These are phyloP conservation scores for Prunus davidiana DNA, from an alignment of 306 rosid species.

Conservation along the genomic window DNA sequence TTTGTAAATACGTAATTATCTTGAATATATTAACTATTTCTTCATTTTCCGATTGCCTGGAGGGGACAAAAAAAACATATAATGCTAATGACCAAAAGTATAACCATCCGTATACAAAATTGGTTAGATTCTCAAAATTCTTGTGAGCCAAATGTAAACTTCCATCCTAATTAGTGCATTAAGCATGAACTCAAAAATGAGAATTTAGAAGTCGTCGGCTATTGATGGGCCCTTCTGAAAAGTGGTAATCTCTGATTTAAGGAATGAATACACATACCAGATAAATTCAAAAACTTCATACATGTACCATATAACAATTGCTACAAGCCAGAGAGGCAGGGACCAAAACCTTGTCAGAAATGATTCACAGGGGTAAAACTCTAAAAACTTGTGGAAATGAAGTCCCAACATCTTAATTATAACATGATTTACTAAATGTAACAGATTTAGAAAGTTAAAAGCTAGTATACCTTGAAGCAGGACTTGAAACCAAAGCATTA, in stretches of 20 bases:
- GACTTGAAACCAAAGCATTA: constrained; percentile 76
- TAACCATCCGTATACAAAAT: background rate
- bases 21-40: too few species aligned
- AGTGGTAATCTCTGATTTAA: background rate
- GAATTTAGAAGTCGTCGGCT: background rate
- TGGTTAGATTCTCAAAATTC: background rate
- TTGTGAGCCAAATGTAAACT: background rate
- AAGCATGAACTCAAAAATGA: background rate
- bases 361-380: background rate
- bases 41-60: too few species aligned
- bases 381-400: background rate
- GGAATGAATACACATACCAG: background rate
- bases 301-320: background rate
- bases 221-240: background rate
- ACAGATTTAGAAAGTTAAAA: background rate
- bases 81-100: constrained; percentile 18
- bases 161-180: background rate
- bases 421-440: background rate
- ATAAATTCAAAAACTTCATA: background rate
- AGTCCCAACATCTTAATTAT: background rate
- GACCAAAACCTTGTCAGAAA: background rate
- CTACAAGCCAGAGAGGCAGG: background rate
- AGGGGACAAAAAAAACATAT: background rate
- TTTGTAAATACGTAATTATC: background rate
- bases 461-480: constrained; percentile 80